Evolutionary conservation across 768 basidiomycete species (phyloP), one percentile per base, ranked within the genome.

Genomic region (Termitomyces sp.): DNA sequence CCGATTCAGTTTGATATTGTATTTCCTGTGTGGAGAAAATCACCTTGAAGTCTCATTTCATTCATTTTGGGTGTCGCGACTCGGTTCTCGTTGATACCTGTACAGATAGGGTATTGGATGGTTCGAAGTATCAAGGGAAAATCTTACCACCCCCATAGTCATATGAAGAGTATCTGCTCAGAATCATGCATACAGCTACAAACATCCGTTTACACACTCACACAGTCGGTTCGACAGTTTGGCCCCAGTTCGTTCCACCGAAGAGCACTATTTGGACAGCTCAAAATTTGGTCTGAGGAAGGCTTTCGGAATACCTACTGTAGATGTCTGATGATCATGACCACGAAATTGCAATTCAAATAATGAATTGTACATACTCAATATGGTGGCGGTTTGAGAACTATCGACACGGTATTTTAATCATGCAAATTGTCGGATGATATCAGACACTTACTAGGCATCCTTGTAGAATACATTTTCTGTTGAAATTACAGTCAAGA

Each of bases 161-260:
- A 60, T 85, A 86, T 11, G 81, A 82, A 0, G 78, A 76, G 60
- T 83, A 70, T 5, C 58, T 54, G n/a, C 14, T 24, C 17, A 41
- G 11, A 37, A 38, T 8, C 12, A 50, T 38, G 10, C 8, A 14
- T 50, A 21, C 40, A 24, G 28, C 24, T n/a, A 51, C 15, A n/a
- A 6, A 17, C 4, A 22, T 32, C 24, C n/a, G 9, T 21, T 30
- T 38, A 34, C 11, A n/a, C 6, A 53, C 69, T 60, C 55, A 82
- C 51, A 77, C 77, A 1, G 80, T 81, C 3, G 83, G 82, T 60
- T 79, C 75, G 1, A 79, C 67, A 1, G 81, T 81, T 45, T 79
- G 74, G 0, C 83, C 83, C 81, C 81, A 84, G 48, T 85, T 84
- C 1, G 84, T 85, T 28, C 83, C 84, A 3, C 83, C 83, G 62